Conservation (phyloP, 75 land plant genomes). For the Pseudotsuga menziesii region DNA sequence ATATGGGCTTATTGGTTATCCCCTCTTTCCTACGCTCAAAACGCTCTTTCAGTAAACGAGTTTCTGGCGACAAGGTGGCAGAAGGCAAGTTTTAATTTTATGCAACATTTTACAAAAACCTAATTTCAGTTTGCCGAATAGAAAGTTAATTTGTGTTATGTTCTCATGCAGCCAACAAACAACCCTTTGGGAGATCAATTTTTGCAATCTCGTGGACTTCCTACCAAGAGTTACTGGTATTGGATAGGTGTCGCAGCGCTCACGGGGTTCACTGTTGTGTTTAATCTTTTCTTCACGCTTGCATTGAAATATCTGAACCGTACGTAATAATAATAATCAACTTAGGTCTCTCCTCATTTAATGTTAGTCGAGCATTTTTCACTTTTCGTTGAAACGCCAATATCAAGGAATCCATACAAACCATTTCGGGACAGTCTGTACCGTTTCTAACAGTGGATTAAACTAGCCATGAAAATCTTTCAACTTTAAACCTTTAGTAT, state of each 20-base stretch:
- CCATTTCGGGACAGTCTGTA: no score
- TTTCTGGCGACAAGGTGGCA: constrained; percentile 34
- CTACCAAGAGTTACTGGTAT: constrained; percentile 24
- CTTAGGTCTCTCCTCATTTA: no score
- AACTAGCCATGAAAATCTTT: no score
- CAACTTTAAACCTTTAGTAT: no score
- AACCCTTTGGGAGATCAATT: constrained; percentile 11
- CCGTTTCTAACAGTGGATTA: no score
- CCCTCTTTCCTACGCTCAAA: constrained; percentile 26
- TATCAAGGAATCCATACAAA: no score
- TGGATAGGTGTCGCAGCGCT: constrained; percentile 38
- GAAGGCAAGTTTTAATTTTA: not conserved
- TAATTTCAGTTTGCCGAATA: not conserved
- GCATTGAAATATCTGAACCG: not conserved
- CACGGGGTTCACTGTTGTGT: constrained; percentile 24
- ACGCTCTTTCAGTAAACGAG: constrained; percentile 31
- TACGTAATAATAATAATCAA: no score
- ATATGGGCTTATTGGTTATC: constrained; percentile 36
- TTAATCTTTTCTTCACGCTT: constrained; percentile 26
- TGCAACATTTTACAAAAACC: no score
- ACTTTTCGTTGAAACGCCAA: no score
- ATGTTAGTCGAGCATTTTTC: no score
- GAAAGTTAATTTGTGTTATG: not conserved
- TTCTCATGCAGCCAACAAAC: not conserved
- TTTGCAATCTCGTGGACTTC: constrained; percentile 18